Conservation (phyloP, 306 rosid species). For the Rosa lucieae region DNA sequence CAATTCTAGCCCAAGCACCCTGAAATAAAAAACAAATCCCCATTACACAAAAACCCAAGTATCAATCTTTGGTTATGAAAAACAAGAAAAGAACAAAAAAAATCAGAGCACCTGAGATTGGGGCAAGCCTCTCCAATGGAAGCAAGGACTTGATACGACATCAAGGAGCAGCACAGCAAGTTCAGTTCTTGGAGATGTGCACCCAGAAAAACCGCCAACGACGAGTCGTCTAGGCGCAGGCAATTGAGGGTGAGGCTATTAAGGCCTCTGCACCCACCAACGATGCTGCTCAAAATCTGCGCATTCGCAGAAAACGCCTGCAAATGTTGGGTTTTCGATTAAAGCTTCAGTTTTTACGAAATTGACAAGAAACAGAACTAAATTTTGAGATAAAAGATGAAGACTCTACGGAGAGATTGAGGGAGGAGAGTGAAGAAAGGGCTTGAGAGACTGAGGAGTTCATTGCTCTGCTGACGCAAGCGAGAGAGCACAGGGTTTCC, state of each 20-base stretch:
- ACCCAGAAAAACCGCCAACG: constrained; percentile 12
- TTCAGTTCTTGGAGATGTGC: constrained; percentile 31
- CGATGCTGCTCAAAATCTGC: constrained; percentile 11
- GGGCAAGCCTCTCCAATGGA: constrained; percentile 24
- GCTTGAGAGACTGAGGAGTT: constrained; percentile 19
- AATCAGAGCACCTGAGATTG: constrained; percentile 24
- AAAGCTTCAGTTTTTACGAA: background rate
- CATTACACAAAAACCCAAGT: background rate
- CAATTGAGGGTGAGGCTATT: constrained; percentile 29
- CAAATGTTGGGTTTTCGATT: background rate
- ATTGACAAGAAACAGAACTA: too few relatives aligned
- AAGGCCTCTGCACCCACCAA: constrained; percentile 24
- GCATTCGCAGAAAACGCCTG: constrained; percentile 23
- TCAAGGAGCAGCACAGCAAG: constrained; percentile 25
- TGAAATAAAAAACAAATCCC: background rate
- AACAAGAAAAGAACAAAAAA: background rate
- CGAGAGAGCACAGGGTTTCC: constrained; percentile 29
- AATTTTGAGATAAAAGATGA: background rate
- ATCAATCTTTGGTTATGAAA: background rate
- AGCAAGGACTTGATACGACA: constrained; percentile 25
- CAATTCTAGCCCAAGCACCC: constrained; percentile 34
- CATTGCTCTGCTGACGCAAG: constrained; percentile 29
- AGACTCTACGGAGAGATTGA: constrained; percentile 27
- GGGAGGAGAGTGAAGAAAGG: constrained; percentile 20
- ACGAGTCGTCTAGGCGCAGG: constrained; percentile 27